Evolutionary conservation across 1,284 basidiomycete genomes (phyloP).

Genomic region (Gomphus bonarii): DNA sequence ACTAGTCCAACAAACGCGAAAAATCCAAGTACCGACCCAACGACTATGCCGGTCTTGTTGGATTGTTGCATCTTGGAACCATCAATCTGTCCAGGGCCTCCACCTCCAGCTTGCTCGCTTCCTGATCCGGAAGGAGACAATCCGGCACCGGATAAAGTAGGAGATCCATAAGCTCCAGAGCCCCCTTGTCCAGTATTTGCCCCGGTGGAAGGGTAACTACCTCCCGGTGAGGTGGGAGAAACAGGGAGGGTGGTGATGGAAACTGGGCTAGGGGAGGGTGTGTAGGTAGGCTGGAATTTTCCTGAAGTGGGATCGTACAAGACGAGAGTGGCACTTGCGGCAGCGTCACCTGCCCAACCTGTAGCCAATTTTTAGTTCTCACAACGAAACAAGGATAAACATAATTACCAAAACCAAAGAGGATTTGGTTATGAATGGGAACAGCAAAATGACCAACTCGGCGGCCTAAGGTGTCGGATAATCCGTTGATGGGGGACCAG

Average conservation of each 20-base stretch:
- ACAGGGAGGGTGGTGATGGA: slow-evolving; percentile 31
- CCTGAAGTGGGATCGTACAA: slow-evolving; percentile 39
- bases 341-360: slow-evolving; percentile 49
- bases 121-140: slow-evolving; percentile 8
- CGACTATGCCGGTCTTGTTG: slow-evolving; percentile 34
- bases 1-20: slow-evolving; percentile 37
- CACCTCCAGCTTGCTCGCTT: slow-evolving; percentile 8
- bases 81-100: slow-evolving; percentile 14
- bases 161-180: background rate
- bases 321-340: slow-evolving; percentile 39
- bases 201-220: slow-evolving; percentile 11
- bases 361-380: background rate
- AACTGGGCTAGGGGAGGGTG: slow-evolving; percentile 22
- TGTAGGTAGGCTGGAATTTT: slow-evolving; percentile 22
- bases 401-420: slow-evolving; percentile 71
- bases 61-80: slow-evolving; percentile 13
- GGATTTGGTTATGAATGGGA: slow-evolving; percentile 45
- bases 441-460: slow-evolving; percentile 68
- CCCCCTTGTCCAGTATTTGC: slow-evolving; percentile 13
- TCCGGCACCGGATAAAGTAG: background rate
- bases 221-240: slow-evolving; percentile 14
- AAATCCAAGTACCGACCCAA: slow-evolving; percentile 47
- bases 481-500: slow-evolving; percentile 42
- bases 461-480: slow-evolving; percentile 42
- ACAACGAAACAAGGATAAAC: background rate